phyloP scores from a whole-genome alignment of 2,329 filamentous ascomycete genomes.

The Curvularia sp. region DNA sequence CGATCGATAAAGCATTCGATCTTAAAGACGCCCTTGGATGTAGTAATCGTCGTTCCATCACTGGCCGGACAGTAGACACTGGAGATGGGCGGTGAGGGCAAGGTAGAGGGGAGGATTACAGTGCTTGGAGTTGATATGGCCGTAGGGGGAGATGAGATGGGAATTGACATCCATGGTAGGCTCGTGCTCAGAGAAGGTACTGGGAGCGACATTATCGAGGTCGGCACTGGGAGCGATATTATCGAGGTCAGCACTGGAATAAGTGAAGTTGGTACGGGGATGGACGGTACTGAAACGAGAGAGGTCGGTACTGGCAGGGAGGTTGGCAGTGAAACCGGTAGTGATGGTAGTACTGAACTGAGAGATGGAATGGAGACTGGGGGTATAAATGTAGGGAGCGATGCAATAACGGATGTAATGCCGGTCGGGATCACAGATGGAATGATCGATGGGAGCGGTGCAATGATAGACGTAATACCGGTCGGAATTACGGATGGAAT shows the following conservation, averaged over 20 bases:
- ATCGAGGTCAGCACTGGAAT: neutral
- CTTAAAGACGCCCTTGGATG: conserved; percentile 15
- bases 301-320: neutral
- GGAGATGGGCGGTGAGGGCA: neutral
- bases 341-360: neutral
- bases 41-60: conserved; percentile 16
- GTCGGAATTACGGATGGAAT: neutral
- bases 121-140: neutral
- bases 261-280: too few species aligned
- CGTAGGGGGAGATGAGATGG: neutral
- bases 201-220: neutral
- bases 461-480: neutral
- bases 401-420: neutral
- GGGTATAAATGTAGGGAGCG: neutral
- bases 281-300: neutral
- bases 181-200: neutral
- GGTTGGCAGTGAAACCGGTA: neutral
- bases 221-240: neutral
- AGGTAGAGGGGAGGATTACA: neutral
- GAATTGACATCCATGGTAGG: neutral
- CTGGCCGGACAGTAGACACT: conserved; percentile 15
- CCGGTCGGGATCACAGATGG: neutral
- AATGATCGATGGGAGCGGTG: neutral
- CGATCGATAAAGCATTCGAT: conserved; percentile 24
- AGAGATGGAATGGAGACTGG: neutral